Base-by-base conservation (phyloP, 208 protist species). In the Leishmania tropica region DNA sequence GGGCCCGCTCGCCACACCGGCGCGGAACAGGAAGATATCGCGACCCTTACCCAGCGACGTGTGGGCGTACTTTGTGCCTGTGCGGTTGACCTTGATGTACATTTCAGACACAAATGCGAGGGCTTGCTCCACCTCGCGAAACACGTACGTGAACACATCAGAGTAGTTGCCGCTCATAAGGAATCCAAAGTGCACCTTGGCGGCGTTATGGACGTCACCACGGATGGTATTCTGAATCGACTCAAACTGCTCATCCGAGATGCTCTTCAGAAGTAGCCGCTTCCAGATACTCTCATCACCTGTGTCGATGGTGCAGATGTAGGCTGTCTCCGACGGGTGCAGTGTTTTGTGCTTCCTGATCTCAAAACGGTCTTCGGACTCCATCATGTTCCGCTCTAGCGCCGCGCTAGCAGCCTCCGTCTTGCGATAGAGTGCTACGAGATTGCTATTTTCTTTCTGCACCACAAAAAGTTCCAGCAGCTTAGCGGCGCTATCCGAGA, bases 81-180 rank as follows among this genome's bases (percentile, higher is more conserved):
- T 89, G 42, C 92, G 86, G 77, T 93, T 95, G 40, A 96, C 87
- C 37, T 82, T 77, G 67, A 92, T 92, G 79, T 97, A 97, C 0
- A 95, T 88, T 28, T 95, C 85, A 6, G 93, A 86, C 6, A 92
- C 84, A 78, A 97, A 97, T 8, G 86, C 86, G 10, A 97, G 87
- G 42, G 83, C 95, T 81, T 96, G 85, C 78, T 95, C 92, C 53
- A 94, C 88, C 68, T 90, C 89, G 47, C 90, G 92, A 81, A 96
- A 97, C 11, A 92, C 92, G 87, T 96, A 97, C 24, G 88, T 94
- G 77, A 96, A 94, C 17, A 97, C 83, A 71, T 96, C 92, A 2
- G 77, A 81, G 67, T 89, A 81, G 85, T 97, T 96, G 79, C 93
- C 93, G 81, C 93, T 96, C 86, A 97, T 93, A 58, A 94, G 78